Conservation (phyloP, 306 rosid species). For the Castanopsis chinensis region DNA sequence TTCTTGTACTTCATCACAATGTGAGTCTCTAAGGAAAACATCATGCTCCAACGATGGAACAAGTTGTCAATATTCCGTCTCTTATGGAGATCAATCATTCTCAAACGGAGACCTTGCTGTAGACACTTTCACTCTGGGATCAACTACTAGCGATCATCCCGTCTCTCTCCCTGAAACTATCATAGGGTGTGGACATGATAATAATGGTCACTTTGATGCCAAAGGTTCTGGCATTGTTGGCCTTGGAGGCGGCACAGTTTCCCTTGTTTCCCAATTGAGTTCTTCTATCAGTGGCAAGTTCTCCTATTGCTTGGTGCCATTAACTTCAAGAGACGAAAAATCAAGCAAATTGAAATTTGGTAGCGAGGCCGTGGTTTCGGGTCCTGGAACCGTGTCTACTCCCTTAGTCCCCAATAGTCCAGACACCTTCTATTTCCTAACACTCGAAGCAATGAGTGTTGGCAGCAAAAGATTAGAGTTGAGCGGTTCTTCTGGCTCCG, state of each 20-base stretch:
- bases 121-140: slow-evolving; percentile 44
- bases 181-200: slow-evolving; percentile 49
- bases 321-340: rapidly evolving
- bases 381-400: slow-evolving; percentile 22
- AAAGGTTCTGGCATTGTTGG: slow-evolving; percentile 51
- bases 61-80: slow-evolving; percentile 12
- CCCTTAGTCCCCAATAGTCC: background rate
- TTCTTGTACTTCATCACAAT: slow-evolving; percentile 12
- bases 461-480: background rate
- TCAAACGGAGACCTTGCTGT: slow-evolving; percentile 33
- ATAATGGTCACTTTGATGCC: background rate
- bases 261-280: slow-evolving; percentile 37
- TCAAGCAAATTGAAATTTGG: slow-evolving; percentile 36
- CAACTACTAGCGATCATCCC: background rate
- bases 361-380: too few relatives aligned
- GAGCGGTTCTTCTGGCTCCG: background rate
- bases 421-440: slow-evolving; percentile 19
- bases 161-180: slow-evolving; percentile 21
- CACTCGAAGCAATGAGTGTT: slow-evolving; percentile 29
- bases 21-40: background rate
- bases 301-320: slow-evolving; percentile 53
- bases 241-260: slow-evolving; percentile 36
- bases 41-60: background rate
- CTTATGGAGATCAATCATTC: slow-evolving; percentile 32
- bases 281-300: slow-evolving; percentile 33